Evolutionary conservation across 495 filamentous ascomycete genomes (phyloP), one percentile per base, ranked within the genome.

Genomic region (Neurospora sp.): DNA sequence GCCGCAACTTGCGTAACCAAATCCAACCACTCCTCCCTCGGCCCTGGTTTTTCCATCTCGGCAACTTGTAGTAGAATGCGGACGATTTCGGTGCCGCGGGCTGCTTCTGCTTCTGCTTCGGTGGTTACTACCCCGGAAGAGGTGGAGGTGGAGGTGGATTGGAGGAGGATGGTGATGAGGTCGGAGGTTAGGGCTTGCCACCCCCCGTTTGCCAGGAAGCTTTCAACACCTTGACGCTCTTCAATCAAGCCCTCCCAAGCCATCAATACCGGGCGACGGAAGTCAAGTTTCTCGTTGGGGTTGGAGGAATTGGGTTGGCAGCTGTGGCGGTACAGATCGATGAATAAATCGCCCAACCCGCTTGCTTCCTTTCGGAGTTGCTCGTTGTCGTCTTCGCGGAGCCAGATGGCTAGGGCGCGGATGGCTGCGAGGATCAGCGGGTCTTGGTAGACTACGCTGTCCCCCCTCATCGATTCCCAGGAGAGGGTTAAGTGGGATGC

Each of bases 381-480:
- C n/a, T 87, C 83, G 68, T 87, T 87, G 59, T 90, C 89, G 45
- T 91, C 90, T 53, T 91, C 88, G 16, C 86, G 82, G 17, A 91
- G 78, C 88, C 89, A 91, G 37, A 91, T 81, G 1, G 86, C 83
- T 16, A 91, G 73, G 0, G 87, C 79, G 16, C 85, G 80, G 7
- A 89, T 76, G 0, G 86, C 83, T 2, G 87, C 85, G 8, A 90
- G 74, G 2, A 85, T 83, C 69, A 91, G 85, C 3, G 81, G 78
- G 12, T 84, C 80, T 16, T 79, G 77, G 8, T 84, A 6, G 3
- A 35, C 73, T 5, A 82, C 81, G n/a, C 74, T 76, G 35, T 77
- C 75, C 74, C 76, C 75, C 74, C 76, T 44, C 70, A 79, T 81
- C 3, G 81, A 77, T 40, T 89, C 87, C 89, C 88, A 90, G 1